These are phyloP conservation scores for Vanilla planifolia DNA, from an alignment of 106 monocot genomes.

Conservation along the genomic window DNA sequence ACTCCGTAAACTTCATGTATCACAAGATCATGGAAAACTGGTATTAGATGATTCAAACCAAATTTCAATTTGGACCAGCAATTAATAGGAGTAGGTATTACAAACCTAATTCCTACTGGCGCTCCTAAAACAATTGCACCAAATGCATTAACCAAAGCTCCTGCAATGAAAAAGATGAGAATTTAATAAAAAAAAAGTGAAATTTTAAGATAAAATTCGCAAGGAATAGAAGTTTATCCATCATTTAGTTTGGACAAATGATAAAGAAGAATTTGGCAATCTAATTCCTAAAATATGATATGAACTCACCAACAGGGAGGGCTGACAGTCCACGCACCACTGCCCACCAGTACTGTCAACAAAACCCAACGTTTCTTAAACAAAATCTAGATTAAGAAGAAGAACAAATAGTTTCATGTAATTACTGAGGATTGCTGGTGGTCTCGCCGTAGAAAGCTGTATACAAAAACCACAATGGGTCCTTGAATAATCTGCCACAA, in stretches of 20 bases:
- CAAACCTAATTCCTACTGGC: slow-evolving; percentile 43
- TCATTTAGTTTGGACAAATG: neutral
- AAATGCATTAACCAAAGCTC: slow-evolving; percentile 67
- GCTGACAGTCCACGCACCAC: slow-evolving; percentile 26
- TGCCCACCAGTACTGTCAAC: slow-evolving; percentile 31
- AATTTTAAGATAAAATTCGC: too few relatives aligned
- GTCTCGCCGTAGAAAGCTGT: slow-evolving; percentile 36
- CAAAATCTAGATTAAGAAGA: neutral
- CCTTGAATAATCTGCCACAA: slow-evolving; percentile 27
- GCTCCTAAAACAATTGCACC: slow-evolving; percentile 72
- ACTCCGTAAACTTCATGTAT: too few relatives aligned
- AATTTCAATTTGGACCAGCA: neutral
- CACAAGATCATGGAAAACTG: neutral
- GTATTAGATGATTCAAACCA: too few relatives aligned
- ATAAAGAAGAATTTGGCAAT: neutral
- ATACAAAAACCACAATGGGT: slow-evolving; percentile 32
- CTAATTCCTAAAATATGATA: too few relatives aligned
- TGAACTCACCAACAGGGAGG: slow-evolving; percentile 33
- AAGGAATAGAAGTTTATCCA: too few relatives aligned
- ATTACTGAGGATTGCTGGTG: slow-evolving; percentile 31
- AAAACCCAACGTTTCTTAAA: slow-evolving; percentile 10
- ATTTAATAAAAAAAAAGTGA: neutral
- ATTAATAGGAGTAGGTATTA: neutral
- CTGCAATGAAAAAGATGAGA: slow-evolving; percentile 20
- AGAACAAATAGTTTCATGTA: slow-evolving; percentile 7